Evolutionary conservation across 2,329 filamentous ascomycete genomes (phyloP), one percentile per base, ranked within the genome.

Genomic region (Calonectria hongkongensis): DNA sequence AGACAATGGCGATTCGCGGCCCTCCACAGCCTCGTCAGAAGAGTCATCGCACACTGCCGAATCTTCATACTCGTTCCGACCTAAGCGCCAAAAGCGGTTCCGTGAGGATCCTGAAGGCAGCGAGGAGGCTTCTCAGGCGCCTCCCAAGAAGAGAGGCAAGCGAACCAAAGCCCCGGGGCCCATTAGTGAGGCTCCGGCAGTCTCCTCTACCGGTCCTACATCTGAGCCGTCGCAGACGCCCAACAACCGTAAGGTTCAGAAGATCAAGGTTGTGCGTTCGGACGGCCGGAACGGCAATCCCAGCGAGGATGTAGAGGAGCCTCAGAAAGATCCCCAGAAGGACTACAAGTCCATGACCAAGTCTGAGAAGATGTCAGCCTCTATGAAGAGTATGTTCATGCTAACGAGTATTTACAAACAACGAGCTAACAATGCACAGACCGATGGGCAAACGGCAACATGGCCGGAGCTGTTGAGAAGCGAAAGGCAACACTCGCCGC

Each of bases 311-410:
- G 82, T 78, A 16, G 86, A 87, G 30, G 85, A 88, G 71, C 78
- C 80, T 21, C 80, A 76, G 58, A 91, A 87, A 27, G 85, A 88
- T 70, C 78, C 80, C 18, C 80, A 76, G 62, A 91, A 91, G 83
- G 89, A 91, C 66, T 92, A 92, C 77, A 87, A 88, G 43, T 86
- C 88, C 51, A 91, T 92, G 89, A 91, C 89, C 60, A 92, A 92
- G 83, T 91, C 89, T 36, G 90, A 92, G 83, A 92, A 92, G 85
- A 92, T 92, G 90, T 90, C 88, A n/a, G 87, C 87, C 21, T 91
- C 89, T 3, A 92, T 92, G 90, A 91, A 91, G 84, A 89, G 90
- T 91, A 85, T 84, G 87, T 82, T 4, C 5, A 16, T 27, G 25
- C 7, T 56, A 15, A 33, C 27, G 50, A 33, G 6, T 30, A 25